Percentiles rank a stretch among this genome's conserved stretches.
Conservation (phyloP, 208 protist species). For the Trypanosoma melophagium region DNA sequence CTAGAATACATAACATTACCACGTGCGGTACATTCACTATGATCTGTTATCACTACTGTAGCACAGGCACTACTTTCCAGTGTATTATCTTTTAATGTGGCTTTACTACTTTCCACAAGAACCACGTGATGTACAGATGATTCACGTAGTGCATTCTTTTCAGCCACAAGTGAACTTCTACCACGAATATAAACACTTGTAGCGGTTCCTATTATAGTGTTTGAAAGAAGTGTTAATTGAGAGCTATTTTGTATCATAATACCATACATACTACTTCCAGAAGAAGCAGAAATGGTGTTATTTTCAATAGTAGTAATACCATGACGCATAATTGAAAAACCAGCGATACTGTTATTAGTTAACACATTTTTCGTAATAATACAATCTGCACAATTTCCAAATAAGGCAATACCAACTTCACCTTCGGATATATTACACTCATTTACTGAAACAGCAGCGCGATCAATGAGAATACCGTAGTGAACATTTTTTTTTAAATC, state of each 20-base stretch:
- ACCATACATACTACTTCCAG: constrained; percentile 27
- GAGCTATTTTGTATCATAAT: constrained; percentile 27
- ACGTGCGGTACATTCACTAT: constrained; percentile 23
- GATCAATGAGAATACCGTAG: constrained; percentile 30
- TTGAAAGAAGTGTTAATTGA: constrained; percentile 11
- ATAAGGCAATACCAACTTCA: constrained; percentile 26
- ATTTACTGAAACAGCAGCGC: constrained; percentile 3
- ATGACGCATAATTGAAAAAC: constrained; percentile 22
- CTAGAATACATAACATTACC: constrained; percentile 29
- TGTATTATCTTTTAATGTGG: constrained; percentile 21
- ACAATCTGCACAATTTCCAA: constrained; percentile 28
- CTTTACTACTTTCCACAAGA: constrained; percentile 22
- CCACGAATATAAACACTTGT: constrained; percentile 26
- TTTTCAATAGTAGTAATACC: constrained; percentile 18
- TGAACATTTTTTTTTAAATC: constrained; percentile 22
- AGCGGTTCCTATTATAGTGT: constrained; percentile 5
- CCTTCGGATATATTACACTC: constrained; percentile 20
- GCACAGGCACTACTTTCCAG: constrained; percentile 25
- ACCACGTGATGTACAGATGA: constrained; percentile 29
- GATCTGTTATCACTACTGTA: constrained; percentile 23
- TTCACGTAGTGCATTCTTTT: constrained; percentile 25
- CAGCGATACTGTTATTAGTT: constrained; percentile 16
- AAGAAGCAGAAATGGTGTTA: constrained; percentile 14
- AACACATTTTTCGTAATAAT: constrained; percentile 22
- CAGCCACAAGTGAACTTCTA: constrained; percentile 19